phyloP scores from a whole-genome alignment of 2,329 filamentous ascomycete species.

The Pyricularia sp. region DNA sequence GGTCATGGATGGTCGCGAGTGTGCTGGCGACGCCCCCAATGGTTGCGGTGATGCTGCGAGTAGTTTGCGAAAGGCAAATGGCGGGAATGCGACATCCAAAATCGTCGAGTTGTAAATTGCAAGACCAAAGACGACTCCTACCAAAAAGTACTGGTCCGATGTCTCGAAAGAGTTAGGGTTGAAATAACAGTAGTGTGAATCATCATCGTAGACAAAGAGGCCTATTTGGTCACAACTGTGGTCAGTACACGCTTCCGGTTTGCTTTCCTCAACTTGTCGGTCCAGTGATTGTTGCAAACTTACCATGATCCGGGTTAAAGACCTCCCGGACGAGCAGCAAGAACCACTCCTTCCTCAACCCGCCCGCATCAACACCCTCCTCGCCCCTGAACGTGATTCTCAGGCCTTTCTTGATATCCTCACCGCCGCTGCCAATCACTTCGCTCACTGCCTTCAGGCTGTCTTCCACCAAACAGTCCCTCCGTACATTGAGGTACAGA shows the following conservation, averaged over 20 bases:
- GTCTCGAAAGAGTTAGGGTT: conserved; percentile 85
- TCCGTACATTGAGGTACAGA: conserved; percentile 65
- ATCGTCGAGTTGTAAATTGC: conserved; percentile 96
- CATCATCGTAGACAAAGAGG: conserved; percentile 88
- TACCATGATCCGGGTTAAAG: conserved; percentile 84
- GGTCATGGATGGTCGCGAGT: conserved; percentile 42
- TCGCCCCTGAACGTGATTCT: conserved; percentile 80
- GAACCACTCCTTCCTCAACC: conserved; percentile 91
- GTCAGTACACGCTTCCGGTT: not conserved
- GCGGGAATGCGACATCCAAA: conserved; percentile 76
- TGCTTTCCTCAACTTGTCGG: not conserved
- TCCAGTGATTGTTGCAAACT: conserved; percentile 17
- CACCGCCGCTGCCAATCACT: conserved; percentile 68
- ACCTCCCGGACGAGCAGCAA: conserved; percentile 78
- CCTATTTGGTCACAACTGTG: conserved; percentile 34
- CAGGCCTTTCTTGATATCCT: conserved; percentile 85
- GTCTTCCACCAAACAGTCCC: conserved; percentile 83
- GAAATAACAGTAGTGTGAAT: conserved; percentile 87
- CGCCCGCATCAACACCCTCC: conserved; percentile 85
- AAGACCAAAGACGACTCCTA: conserved; percentile 78
- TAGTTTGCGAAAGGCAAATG: conserved; percentile 83
- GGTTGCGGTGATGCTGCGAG: conserved; percentile 63
- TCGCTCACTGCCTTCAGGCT: conserved; percentile 78
- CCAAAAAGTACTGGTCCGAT: conserved; percentile 83
- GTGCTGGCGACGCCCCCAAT: conserved; percentile 15